Base-by-base conservation (phyloP, 1,139 yeast species). In the Kurtzmaniella quercitrusa region DNA sequence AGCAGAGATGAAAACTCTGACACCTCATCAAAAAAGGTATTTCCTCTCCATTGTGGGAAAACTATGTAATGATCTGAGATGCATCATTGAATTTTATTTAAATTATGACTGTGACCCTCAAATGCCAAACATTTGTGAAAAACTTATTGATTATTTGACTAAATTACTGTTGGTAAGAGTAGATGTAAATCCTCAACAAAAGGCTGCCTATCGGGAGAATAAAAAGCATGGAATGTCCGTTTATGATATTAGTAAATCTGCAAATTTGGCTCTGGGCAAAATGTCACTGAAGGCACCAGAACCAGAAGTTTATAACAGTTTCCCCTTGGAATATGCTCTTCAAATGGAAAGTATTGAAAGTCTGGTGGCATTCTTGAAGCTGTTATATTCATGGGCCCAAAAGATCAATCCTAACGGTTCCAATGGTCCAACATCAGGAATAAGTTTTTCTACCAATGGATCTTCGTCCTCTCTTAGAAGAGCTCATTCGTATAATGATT, bases 41-140 rank as follows among this genome's bases (percentile, higher is more conserved):
- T 78, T 93, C 50, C 70, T 94, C 50, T 80, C 86, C 11, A 77
- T 93, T 17, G 75, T 94, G 27, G 86, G 87, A 54, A 75, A 95
- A 51, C 65, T 93, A 39, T 86, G 96, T 59, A 82, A 82, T 50
- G 96, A 93, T 62, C 95, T 98, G 33, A 75, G 96, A 50, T 85
- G 95, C 33, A 71, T 94, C 47, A 89, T 94, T 47, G 99, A 94
- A 63, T 81, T 93, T 50, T 94, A 91, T 59, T 75, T 94, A 56
- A 94, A 94, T 62, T 94, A 93, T 62, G 99, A 94, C 62, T 94
- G 99, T 68, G 96, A 90, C 60, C 76, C 85, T 15, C 70, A 79
- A 6, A 79, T 85, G 75, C 88, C 95, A 40, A 93, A 93, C 59
- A 75, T 91, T 42, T 89, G 93, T 61, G 98, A 94, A 63, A 75